phyloP scores from a whole-genome alignment of 1,139 yeast genomes.

The Casaregolazyma suthepensis region DNA sequence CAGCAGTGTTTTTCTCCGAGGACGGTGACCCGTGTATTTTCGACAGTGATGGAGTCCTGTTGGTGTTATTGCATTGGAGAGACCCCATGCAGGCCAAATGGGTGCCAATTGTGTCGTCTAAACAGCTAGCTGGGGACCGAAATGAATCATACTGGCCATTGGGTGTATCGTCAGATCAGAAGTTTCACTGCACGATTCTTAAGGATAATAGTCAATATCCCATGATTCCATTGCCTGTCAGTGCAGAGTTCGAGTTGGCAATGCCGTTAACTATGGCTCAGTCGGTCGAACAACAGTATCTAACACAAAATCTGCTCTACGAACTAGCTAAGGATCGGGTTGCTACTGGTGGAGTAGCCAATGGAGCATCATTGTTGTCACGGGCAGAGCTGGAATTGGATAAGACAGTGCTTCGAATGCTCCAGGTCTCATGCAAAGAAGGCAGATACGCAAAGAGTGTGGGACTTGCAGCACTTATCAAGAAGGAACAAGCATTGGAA shows the following conservation, averaged over 20 bases:
- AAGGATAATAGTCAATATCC: constrained; percentile 53
- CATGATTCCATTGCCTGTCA: constrained; percentile 70
- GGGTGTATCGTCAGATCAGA: constrained; percentile 57
- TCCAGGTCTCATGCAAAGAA: constrained; percentile 72
- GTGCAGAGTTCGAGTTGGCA: constrained; percentile 65
- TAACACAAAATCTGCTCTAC: constrained; percentile 23
- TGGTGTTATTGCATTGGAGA: constrained; percentile 75
- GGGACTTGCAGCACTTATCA: constrained; percentile 62
- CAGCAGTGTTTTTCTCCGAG: constrained; percentile 73
- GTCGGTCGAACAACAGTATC: constrained; percentile 16
- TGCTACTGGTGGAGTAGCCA: constrained; percentile 29
- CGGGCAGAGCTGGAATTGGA: constrained; percentile 43
- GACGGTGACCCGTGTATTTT: constrained; percentile 84
- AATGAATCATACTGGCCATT: constrained; percentile 72
- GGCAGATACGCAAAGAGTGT: constrained; percentile 60
- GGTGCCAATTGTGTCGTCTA: constrained; percentile 77
- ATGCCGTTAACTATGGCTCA: constrained; percentile 43
- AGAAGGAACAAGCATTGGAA: constrained; percentile 68
- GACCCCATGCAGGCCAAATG: constrained; percentile 66
- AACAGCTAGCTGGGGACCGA: constrained; percentile 47
- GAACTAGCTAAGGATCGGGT: constrained; percentile 26
- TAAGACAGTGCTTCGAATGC: constrained; percentile 64
- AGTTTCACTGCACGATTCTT: constrained; percentile 65
- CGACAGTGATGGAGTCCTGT: constrained; percentile 67
- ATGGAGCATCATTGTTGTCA: constrained; percentile 23